Conservation (phyloP, 2,329 filamentous ascomycete genomes). For the Exophiala sideris region DNA sequence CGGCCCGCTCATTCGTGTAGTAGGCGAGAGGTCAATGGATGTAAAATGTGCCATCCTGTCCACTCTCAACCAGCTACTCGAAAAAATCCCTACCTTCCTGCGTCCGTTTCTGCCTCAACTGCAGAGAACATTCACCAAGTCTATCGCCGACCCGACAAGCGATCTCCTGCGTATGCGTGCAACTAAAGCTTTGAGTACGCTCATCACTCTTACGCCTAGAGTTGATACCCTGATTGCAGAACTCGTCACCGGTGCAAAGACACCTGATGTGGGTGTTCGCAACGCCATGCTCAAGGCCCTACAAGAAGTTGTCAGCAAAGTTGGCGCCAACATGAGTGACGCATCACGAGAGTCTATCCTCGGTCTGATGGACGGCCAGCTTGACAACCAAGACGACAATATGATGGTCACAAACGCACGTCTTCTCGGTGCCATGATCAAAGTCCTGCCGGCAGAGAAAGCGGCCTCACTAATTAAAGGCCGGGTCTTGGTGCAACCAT, state of each 20-base stretch:
- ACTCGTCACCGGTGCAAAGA: constrained; percentile 93
- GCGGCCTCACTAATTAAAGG: constrained; percentile 60
- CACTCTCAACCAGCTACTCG: constrained; percentile 88
- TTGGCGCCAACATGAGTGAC: constrained; percentile 92
- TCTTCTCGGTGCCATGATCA: constrained; percentile 83
- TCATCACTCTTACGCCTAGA: constrained; percentile 92
- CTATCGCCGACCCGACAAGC: constrained; percentile 87
- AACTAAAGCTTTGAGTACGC: constrained; percentile 86
- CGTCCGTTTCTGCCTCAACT: constrained; percentile 97
- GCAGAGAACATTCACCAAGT: constrained; percentile 94
- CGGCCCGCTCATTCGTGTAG: constrained; percentile 93
- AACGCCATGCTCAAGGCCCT: constrained; percentile 96
- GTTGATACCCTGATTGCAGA: constrained; percentile 92
- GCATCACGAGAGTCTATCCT: constrained; percentile 81
- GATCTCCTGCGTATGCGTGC: constrained; percentile 82
- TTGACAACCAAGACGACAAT: constrained; percentile 65
- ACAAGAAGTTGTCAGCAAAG: constrained; percentile 94
- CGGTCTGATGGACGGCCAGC: constrained; percentile 79
- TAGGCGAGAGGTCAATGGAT: constrained; percentile 92
- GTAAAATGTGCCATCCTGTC: constrained; percentile 89
- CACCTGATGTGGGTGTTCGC: constrained; percentile 77
- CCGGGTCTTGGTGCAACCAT: constrained; percentile 73
- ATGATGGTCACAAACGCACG: constrained; percentile 90
- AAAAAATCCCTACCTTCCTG: constrained; percentile 92
- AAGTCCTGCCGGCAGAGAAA: constrained; percentile 72